These are phyloP conservation scores for Arachnopeziza araneosa DNA, from an alignment of 2,329 filamentous ascomycete genomes.

Conservation along the genomic window DNA sequence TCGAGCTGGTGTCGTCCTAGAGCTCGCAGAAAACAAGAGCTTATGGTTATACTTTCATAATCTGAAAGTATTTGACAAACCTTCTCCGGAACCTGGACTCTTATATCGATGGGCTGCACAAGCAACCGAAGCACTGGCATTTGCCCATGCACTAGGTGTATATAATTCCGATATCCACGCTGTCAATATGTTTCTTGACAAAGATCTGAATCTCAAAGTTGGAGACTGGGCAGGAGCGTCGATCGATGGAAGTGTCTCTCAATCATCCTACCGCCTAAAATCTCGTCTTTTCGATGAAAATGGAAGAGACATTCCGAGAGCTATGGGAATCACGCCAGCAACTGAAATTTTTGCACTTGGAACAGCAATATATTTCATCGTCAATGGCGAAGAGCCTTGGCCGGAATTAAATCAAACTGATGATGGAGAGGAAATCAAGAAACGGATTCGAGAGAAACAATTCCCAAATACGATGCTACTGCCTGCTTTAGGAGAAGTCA, in stretches of 20 bases:
- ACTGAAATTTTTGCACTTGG: background rate
- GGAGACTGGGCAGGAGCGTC: background rate
- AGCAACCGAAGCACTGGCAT: background rate
- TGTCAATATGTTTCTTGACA: background rate
- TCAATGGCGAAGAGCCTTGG: background rate
- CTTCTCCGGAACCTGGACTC: background rate
- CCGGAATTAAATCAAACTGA: background rate
- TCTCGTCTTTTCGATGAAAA: background rate
- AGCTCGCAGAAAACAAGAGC: background rate
- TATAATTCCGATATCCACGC: background rate
- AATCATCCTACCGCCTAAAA: background rate
- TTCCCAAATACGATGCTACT: background rate
- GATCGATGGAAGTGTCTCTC: background rate
- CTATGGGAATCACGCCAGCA: background rate
- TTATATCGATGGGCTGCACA: background rate
- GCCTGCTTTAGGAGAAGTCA: background rate
- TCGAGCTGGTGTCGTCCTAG: background rate
- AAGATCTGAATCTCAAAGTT: background rate
- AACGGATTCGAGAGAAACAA: background rate
- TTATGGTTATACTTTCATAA: background rate
- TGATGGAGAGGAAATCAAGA: background rate
- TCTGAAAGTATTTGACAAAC: background rate
- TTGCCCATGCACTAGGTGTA: background rate
- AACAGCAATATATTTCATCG: background rate
- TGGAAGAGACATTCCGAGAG: background rate